Conservation (phyloP, 2,329 filamentous ascomycete species). For the Fusarium denticulatum region DNA sequence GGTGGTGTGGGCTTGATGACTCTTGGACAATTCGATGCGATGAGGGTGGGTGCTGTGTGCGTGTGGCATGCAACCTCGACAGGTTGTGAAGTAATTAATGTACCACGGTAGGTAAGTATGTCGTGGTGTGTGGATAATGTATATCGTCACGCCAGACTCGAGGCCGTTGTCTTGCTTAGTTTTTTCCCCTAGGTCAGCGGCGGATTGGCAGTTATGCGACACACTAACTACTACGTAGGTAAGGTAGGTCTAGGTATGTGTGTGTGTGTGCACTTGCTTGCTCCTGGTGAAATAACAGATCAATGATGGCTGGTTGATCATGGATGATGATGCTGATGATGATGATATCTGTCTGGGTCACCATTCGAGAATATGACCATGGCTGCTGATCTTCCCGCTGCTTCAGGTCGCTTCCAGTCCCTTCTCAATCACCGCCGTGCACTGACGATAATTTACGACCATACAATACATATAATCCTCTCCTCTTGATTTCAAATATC, state of each 20-base stretch:
- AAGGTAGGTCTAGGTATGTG: background rate
- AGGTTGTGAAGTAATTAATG: background rate
- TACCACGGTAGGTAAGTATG: background rate
- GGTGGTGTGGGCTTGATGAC: constrained; percentile 22
- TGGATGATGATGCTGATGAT: constrained; percentile 35
- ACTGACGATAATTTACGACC: background rate
- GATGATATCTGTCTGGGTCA: constrained; percentile 1
- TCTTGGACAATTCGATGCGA: constrained; percentile 1
- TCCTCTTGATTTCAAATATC: constrained; percentile 31
- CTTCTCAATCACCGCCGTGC: background rate
- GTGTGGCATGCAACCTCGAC: background rate
- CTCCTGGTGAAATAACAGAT: background rate
- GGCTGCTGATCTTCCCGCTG: constrained; percentile 29
- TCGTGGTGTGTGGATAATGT: constrained; percentile 5
- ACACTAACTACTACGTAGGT: background rate
- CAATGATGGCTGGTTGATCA: constrained; percentile 28
- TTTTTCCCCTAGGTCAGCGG: constrained; percentile 26
- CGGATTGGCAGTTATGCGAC: constrained; percentile 8
- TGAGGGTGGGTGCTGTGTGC: background rate
- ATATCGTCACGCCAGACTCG: constrained; percentile 23
- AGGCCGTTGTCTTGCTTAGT: constrained; percentile 30
- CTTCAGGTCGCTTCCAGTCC: constrained; percentile 26
- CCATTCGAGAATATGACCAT: constrained; percentile 10
- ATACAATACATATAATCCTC: background rate
- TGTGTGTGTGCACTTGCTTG: background rate